Evolutionary conservation across 2,329 filamentous ascomycete genomes (phyloP).

Genomic region (Salinomyces thailandicus): DNA sequence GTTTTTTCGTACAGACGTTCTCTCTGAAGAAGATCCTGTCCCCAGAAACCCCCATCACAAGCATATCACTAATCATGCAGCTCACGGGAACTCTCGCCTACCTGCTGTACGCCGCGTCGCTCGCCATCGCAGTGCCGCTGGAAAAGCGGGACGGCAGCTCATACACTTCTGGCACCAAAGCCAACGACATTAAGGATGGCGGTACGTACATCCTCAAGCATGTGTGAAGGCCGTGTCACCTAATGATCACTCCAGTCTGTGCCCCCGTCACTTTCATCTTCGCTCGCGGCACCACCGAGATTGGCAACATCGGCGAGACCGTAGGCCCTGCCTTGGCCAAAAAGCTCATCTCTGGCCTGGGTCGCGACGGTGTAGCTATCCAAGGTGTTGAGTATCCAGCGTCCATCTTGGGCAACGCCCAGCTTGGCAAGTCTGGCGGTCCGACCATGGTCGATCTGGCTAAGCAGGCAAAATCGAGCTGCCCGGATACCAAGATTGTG

Average conservation of each 20-base stretch:
- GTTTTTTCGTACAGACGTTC: no score
- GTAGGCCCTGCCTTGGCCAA: slow-evolving; percentile 43
- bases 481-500: slow-evolving; percentile 21
- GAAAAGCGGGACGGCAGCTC: slow-evolving; percentile 9
- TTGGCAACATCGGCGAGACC: slow-evolving; percentile 41
- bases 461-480: slow-evolving; percentile 14
- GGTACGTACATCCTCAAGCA: neutral
- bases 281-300: slow-evolving; percentile 45
- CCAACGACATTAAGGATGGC: slow-evolving; percentile 10
- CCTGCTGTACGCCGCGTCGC: slow-evolving; percentile 11
- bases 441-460: slow-evolving; percentile 15
- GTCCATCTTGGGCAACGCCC: slow-evolving; percentile 11
- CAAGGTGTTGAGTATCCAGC: slow-evolving; percentile 31
- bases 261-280: slow-evolving; percentile 44
- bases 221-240: neutral
- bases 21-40: no score
- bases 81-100: slow-evolving; percentile 11
- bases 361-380: slow-evolving; percentile 37
- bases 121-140: slow-evolving; percentile 10
- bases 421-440: slow-evolving; percentile 13
- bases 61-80: slow-evolving; percentile 14
- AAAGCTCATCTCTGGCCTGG: slow-evolving; percentile 33
- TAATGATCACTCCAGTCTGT: slow-evolving; percentile 27
- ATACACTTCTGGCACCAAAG: slow-evolving; percentile 11
- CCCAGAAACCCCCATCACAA: no score